Base-by-base conservation (phyloP, 2,329 filamentous ascomycete species). In the Diaporthe sp. region DNA sequence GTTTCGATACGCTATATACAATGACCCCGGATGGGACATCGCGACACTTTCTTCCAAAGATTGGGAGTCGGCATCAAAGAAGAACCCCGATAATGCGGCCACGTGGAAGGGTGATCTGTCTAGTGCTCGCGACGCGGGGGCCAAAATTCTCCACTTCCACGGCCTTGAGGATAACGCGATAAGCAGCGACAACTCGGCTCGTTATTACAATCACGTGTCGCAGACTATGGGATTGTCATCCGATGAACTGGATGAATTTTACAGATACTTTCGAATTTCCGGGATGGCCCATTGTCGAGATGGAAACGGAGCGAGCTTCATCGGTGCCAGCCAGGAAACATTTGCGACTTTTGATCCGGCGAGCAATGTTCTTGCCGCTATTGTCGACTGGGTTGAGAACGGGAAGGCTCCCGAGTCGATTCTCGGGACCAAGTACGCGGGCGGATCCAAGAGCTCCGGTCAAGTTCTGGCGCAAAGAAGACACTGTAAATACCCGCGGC, bases 201-300 rank as follows among this genome's bases (percentile, higher is more conserved):
- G 84, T 15, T 88, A 88, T 82, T 88, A 88, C 79, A 81, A 87
- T 63, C 82, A 87, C 66, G 85, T 88, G 6, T 79, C 81, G 4
- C 22, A 79, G 35, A 86, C 84, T 0, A 87, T 88, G 85, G 77
- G 77, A 6, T 77, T 82, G 1, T 75, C 79, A 0, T 71, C 79
- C 1, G 51, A 75, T 0, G 73, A 83, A 71, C 77, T 87, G 2
- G 85, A 87, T 72, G 77, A 80, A 0, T 87, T 86, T 74, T 87
- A 88, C 77, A 84, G 88, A 68, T 86, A 84, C 79, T 90, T 91
- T 82, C 83, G 83, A 44, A 84, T 90, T 75, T 84, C 84, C 15
- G 88, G 88, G 7, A 87, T 89, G 82, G 82, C 79, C 2, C 89
- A 90, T 78, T 90, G 88, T 77, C 75, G 61, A 9, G 85, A 85